Conservation (phyloP, 805 yeast species). For the Lachancea cidri region DNA sequence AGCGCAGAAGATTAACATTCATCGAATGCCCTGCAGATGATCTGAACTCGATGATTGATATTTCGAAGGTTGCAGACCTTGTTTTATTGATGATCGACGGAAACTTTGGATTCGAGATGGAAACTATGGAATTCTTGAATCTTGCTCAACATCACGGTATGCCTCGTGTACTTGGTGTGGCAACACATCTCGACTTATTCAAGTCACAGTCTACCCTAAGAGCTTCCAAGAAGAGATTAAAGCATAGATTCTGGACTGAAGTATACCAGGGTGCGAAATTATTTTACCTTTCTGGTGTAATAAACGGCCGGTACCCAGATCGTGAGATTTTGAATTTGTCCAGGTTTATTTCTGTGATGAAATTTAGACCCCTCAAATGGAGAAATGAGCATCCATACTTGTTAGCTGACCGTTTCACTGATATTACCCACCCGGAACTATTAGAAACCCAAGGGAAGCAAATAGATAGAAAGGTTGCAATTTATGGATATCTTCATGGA, state of each 20-base stretch:
- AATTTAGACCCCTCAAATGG: slow-evolving; percentile 98
- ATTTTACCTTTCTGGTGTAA: slow-evolving; percentile 89
- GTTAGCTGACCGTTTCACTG: slow-evolving; percentile 86
- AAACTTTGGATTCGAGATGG: slow-evolving; percentile 98
- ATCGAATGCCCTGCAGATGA: slow-evolving; percentile 86
- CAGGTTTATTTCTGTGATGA: slow-evolving; percentile 93
- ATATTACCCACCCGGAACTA: slow-evolving; percentile 84
- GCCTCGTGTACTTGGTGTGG: slow-evolving; percentile 93
- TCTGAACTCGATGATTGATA: slow-evolving; percentile 90
- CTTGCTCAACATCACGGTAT: slow-evolving; percentile 98
- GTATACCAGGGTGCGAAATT: slow-evolving; percentile 97
- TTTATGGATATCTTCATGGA: slow-evolving; percentile 94
- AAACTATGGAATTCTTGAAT: slow-evolving; percentile 96
- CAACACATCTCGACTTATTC: slow-evolving; percentile 93
- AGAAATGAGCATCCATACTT: slow-evolving; percentile 96
- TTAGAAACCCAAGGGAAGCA: slow-evolving; percentile 70
- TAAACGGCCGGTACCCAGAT: slow-evolving; percentile 97
- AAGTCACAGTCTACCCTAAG: slow-evolving; percentile 84
- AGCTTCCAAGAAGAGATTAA: slow-evolving; percentile 84
- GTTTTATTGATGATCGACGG: slow-evolving; percentile 90
- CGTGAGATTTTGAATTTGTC: slow-evolving; percentile 89
- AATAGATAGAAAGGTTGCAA: slow-evolving; percentile 81
- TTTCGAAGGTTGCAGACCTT: slow-evolving; percentile 91
- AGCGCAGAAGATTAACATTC: slow-evolving; percentile 85
- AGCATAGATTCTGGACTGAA: slow-evolving; percentile 97